These are phyloP conservation scores for Fraxinus quadrangulata DNA, from an alignment of 257 asterid species.

Conservation along the genomic window DNA sequence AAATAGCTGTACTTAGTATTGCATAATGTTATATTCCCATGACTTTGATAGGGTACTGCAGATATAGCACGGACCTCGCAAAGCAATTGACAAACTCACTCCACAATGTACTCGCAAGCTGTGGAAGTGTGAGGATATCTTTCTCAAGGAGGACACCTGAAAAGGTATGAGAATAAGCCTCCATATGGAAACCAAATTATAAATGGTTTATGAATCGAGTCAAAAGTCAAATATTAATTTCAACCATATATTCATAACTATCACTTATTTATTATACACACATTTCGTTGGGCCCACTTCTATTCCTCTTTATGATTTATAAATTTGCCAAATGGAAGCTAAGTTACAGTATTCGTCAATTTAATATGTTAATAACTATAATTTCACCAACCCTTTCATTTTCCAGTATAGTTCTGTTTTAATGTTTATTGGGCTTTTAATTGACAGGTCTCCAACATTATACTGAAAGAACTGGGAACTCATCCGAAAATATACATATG, in stretches of 20 bases:
- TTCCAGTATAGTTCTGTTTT: conserved; percentile 12
- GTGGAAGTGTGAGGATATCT: conserved; percentile 90
- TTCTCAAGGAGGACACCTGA: conserved; percentile 93
- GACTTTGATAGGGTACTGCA: conserved; percentile 73
- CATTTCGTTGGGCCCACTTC: no score
- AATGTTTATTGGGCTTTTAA: conserved; percentile 13
- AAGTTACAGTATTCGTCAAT: conserved; percentile 17
- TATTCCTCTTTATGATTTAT: neutral
- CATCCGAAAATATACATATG: conserved; percentile 81
- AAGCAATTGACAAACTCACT: conserved; percentile 71
- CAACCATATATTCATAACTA: no score
- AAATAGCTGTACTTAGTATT: conserved; percentile 2
- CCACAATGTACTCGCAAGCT: conserved; percentile 75
- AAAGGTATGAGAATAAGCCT: conserved; percentile 48
- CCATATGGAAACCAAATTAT: no score
- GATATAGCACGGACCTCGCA: conserved; percentile 81
- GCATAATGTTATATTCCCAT: conserved; percentile 24
- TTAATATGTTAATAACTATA: conserved; percentile 6
- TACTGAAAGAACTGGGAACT: conserved; percentile 73
- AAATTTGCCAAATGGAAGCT: no score
- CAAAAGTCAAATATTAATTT: no score
- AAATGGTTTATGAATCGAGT: no score
- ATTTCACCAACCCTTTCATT: neutral
- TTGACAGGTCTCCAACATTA: conserved; percentile 56
- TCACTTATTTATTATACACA: no score